phyloP scores from a whole-genome alignment of 169 alveolate genomes.

The Babesia bigemina region DNA sequence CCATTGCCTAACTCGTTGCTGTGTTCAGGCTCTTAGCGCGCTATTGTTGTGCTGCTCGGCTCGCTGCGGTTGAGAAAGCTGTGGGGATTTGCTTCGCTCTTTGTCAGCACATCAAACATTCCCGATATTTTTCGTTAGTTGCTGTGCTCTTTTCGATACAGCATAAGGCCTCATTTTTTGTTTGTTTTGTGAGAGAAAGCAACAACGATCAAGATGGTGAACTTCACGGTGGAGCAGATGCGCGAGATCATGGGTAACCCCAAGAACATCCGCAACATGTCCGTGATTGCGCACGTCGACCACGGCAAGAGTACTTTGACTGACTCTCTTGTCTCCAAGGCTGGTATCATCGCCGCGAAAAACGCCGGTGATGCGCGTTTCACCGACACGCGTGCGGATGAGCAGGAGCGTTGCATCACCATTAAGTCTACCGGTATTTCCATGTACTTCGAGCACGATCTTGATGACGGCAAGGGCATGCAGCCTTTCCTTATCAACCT shows the following conservation, averaged over 20 bases:
- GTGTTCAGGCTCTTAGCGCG: no score
- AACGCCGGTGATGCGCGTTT: constrained; percentile 99
- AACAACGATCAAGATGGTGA: constrained; percentile 85
- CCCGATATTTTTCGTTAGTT: constrained; percentile 8
- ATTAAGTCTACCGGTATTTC: constrained; percentile 99
- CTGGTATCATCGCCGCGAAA: constrained; percentile 98
- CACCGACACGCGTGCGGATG: constrained; percentile 99
- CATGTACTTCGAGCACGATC: constrained; percentile 95
- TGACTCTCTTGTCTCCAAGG: constrained; percentile 97
- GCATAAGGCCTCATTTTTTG: constrained; percentile 17
- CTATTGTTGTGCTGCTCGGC: no score
- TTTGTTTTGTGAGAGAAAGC: constrained; percentile 1
- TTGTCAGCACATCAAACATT: background rate
- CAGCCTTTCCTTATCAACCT: constrained; percentile 95
- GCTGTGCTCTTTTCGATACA: constrained; percentile 6
- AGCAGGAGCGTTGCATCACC: constrained; percentile 99
- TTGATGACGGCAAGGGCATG: constrained; percentile 87
- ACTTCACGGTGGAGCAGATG: constrained; percentile 98
- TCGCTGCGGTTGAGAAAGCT: background rate
- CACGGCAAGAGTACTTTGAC: constrained; percentile 99
- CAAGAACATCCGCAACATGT: constrained; percentile 98
- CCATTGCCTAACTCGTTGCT: no score
- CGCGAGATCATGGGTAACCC: constrained; percentile 98
- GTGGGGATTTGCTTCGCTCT: constrained; percentile 7
- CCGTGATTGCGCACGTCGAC: constrained; percentile 99